These are phyloP conservation scores for Centrapalus pauciflorus DNA, from an alignment of 129 eudicot genomes.

Conservation along the genomic window DNA sequence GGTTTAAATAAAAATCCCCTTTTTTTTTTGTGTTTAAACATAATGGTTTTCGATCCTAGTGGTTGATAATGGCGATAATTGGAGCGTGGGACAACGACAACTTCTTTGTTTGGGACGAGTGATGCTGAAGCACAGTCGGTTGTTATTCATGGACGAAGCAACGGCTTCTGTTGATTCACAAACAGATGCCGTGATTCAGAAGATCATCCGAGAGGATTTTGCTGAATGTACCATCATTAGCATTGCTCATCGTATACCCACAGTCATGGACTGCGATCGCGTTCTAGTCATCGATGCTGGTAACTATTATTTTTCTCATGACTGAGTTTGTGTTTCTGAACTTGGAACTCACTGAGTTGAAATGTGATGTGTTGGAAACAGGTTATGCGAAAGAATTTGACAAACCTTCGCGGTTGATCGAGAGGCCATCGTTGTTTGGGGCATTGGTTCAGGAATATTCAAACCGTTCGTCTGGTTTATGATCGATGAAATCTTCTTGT, in stretches of 20 bases:
- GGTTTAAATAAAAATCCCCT: neutral
- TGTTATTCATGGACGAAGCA: slow-evolving; percentile 78
- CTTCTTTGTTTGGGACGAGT: slow-evolving; percentile 69
- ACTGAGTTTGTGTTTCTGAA: neutral
- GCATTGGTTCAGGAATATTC: slow-evolving; percentile 46
- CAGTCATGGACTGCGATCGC: slow-evolving; percentile 57
- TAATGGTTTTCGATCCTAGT: slow-evolving; percentile 23
- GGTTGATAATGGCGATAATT: slow-evolving; percentile 66
- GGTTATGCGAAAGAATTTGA: slow-evolving; percentile 44
- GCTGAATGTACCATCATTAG: slow-evolving; percentile 51
- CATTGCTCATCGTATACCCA: slow-evolving; percentile 65
- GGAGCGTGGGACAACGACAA: slow-evolving; percentile 79
- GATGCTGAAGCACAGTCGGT: slow-evolving; percentile 48
- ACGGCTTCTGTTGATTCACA: slow-evolving; percentile 79
- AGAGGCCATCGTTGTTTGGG: slow-evolving; percentile 34
- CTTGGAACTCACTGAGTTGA: neutral
- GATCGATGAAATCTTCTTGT: neutral
- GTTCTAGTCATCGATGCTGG: slow-evolving; percentile 57
- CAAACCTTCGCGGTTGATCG: slow-evolving; percentile 33
- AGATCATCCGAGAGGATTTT: slow-evolving; percentile 50
- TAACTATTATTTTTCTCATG: neutral
- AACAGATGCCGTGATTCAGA: slow-evolving; percentile 61
- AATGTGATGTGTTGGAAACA: slow-evolving; percentile 7
- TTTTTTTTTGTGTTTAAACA: neutral
- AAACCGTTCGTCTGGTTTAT: slow-evolving; percentile 30